These are phyloP conservation scores for Tubosaeta sp. DNA, from an alignment of 768 basidiomycete species.

Conservation along the genomic window DNA sequence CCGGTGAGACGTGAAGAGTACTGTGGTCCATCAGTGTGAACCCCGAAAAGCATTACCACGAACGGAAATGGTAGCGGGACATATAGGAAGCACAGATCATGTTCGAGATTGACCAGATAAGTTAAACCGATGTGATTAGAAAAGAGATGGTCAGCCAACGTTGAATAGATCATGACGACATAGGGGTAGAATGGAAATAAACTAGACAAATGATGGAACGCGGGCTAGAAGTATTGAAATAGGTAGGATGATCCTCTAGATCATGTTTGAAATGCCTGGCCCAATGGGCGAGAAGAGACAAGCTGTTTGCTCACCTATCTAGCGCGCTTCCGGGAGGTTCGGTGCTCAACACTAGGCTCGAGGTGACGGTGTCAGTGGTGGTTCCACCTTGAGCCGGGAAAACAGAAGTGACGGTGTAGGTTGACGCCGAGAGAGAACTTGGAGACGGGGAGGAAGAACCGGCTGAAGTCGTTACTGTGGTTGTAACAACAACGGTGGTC, in stretches of 20 bases:
- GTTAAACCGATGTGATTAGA: constrained; percentile 9
- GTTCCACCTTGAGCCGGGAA: constrained; percentile 12
- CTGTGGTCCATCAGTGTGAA: constrained; percentile 1
- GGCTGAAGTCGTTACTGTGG: constrained; percentile 11
- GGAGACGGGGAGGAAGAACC: neutral
- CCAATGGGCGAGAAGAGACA: neutral
- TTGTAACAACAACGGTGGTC: constrained; percentile 12
- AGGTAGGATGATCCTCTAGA: constrained; percentile 8
- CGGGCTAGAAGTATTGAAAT: neutral
- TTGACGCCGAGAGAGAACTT: constrained; percentile 12
- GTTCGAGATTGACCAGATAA: constrained; percentile 11
- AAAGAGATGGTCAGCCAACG: constrained; percentile 16
- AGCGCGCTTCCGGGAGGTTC: constrained; percentile 1
- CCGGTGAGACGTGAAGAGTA: constrained; percentile 16
- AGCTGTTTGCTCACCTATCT: constrained; percentile 14
- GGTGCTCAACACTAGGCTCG: constrained; percentile 24
- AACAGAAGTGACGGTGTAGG: constrained; percentile 17
- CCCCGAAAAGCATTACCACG: constrained; percentile 4
- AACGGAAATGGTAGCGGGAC: constrained; percentile 3
- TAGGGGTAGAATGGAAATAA: constrained; percentile 13
- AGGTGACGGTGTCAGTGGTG: constrained; percentile 16
- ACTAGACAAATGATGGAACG: constrained; percentile 1
- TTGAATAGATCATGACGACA: constrained; percentile 15
- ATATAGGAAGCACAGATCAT: constrained; percentile 2
- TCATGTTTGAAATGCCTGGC: neutral